Evolutionary conservation across 495 filamentous ascomycete species (phyloP).

Genomic region (Penicillium macrosclerotiorum): DNA sequence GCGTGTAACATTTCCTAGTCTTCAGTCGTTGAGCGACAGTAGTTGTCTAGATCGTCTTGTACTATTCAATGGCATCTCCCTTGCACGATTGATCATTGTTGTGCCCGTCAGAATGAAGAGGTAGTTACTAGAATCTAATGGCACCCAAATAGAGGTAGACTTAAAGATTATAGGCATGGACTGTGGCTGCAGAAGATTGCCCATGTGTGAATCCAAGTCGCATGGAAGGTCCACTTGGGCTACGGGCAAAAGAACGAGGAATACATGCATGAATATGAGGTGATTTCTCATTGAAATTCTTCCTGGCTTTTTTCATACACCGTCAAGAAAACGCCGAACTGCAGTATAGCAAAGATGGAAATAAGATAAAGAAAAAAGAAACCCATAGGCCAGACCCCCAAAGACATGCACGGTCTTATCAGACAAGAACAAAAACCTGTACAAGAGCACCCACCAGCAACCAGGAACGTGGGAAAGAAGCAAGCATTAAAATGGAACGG

Average conservation of each 20-base stretch:
- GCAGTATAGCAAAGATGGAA: conserved; percentile 41
- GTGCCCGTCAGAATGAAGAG: no score
- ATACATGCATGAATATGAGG: conserved; percentile 12
- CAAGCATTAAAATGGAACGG: conserved; percentile 23
- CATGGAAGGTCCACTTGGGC: conserved; percentile 12
- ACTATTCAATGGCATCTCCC: no score
- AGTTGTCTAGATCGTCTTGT: no score
- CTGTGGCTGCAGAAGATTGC: no score
- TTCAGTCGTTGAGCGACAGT: no score
- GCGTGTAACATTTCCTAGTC: no score
- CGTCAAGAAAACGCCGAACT: conserved; percentile 45
- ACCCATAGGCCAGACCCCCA: conserved; percentile 45
- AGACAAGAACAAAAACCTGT: conserved; percentile 45
- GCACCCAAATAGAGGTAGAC: no score
- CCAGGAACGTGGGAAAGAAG: conserved; percentile 24
- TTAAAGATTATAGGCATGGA: no score
- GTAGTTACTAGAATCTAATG: no score
- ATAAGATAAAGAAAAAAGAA: conserved; percentile 37
- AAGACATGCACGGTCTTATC: conserved; percentile 45
- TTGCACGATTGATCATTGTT: no score
- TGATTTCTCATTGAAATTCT: conserved; percentile 36
- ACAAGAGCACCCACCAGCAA: conserved; percentile 41
- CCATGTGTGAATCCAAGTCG: conserved; percentile 1
- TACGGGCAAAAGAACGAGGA: not conserved
- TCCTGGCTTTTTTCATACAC: conserved; percentile 47